Percentiles rank a stretch among this genome's conserved stretches.
These are phyloP conservation scores for Oropetium thomaeum DNA, from an alignment of 176 grass and related monocot species.

Conservation along the genomic window DNA sequence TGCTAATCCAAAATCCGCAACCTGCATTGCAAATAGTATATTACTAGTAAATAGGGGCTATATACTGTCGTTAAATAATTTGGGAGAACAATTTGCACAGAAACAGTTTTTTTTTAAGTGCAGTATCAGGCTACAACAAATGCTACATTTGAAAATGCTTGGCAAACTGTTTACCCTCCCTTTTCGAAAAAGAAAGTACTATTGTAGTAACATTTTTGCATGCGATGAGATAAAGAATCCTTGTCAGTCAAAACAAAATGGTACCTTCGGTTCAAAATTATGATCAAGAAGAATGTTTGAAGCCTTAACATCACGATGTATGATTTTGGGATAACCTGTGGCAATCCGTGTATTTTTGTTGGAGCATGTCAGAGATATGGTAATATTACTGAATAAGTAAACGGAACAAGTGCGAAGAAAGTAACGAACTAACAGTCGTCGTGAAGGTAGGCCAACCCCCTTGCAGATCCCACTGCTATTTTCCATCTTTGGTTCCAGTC, in stretches of 20 bases:
- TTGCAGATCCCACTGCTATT: conserved; percentile 47
- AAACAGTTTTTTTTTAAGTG: neutral
- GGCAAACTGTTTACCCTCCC: neutral
- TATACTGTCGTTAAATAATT: neutral
- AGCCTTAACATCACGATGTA: conserved; percentile 63
- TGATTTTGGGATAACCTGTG: conserved; percentile 62
- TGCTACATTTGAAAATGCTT: neutral
- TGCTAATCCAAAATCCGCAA: conserved; percentile 63
- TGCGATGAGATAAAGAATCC: too few species aligned
- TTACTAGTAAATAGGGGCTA: neutral
- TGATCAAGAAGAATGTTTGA: conserved; percentile 60
- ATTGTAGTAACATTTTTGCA: too few species aligned
- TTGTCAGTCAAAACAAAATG: neutral
- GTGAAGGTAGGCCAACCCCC: conserved; percentile 55
- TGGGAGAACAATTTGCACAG: neutral
- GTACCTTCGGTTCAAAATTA: conserved; percentile 58
- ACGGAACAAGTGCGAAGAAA: neutral
- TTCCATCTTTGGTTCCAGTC: conserved; percentile 46
- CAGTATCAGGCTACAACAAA: neutral
- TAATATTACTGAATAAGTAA: neutral
- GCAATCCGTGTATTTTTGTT: neutral
- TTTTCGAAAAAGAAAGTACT: too few species aligned
- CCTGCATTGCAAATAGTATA: conserved; percentile 33
- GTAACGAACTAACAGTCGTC: conserved; percentile 50
- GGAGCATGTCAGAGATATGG: neutral